Evolutionary conservation across 495 filamentous ascomycete species (phyloP), one percentile per base, ranked within the genome.

Genomic region (Daldinia decipiens): DNA sequence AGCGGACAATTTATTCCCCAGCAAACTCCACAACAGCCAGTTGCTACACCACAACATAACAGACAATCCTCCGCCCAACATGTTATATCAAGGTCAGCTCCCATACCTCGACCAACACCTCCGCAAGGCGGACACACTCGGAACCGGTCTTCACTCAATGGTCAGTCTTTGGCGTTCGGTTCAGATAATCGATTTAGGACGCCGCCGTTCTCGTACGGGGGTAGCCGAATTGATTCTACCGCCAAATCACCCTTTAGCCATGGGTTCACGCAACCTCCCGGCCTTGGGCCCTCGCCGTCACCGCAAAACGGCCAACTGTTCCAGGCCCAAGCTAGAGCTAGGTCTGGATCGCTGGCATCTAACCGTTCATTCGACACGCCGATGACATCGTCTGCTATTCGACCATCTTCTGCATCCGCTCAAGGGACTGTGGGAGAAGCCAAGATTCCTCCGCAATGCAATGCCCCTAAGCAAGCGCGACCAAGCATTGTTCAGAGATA

Each of bases 401-500:
- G 75, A 60, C 70, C 75, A 13, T 70, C 75, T 54, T 73, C 75
- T 27, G 38, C 73, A 17, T 74, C 73, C 6, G 60, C 73, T 26
- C 68, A 76, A 69, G 73, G 70, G n/a, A 53, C 70, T 26, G 32
- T 60, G 24, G 73, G 71, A 36, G 73, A 76, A 17, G 19, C 60
- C 3, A 68, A 76, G 29, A 24, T 32, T 19, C 54, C 50, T 21
- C 54, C 69, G n/a, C 66, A 65, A 19, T 67, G 59, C 9, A 52
- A 51, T 40, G 7, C 50, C 13, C 21, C 39, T 34, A 67, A 64
- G 45, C 70, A 72, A 43, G 19, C 56, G n/a, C 73, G 70, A 29
- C 73, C 73, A 2, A 77, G 55, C 45, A 67, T 77, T 8, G 68
- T 74, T 34, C 79, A 83, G 60, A 84, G 83, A 72, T 88, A 87